Percentiles rank a stretch among this genome's conserved stretches.
phyloP scores from a whole-genome alignment of 306 rosid species.

The Pyrus communis region DNA sequence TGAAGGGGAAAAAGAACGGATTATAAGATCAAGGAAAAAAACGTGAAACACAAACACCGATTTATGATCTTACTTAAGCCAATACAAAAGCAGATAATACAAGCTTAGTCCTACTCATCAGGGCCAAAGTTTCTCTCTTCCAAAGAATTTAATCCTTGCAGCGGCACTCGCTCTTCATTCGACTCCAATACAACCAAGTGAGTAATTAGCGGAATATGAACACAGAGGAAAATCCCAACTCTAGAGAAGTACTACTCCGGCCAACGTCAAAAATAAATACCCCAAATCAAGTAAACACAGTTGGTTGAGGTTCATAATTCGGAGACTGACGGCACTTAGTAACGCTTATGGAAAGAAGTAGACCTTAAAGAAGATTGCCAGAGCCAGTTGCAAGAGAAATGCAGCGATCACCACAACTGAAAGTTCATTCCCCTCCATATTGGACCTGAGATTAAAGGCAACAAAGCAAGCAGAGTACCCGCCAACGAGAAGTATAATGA shows the following conservation, averaged over 20 bases:
- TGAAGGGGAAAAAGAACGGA: not conserved
- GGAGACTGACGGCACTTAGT: not conserved
- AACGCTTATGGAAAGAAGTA: slow-evolving; percentile 82
- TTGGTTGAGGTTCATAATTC: slow-evolving; percentile 1
- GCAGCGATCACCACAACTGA: slow-evolving; percentile 56
- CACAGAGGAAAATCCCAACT: not conserved
- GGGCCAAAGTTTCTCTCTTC: not conserved
- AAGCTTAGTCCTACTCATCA: not conserved
- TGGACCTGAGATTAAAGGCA: slow-evolving; percentile 61
- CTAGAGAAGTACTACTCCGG: not conserved
- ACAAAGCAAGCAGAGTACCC: slow-evolving; percentile 86
- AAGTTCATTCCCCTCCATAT: slow-evolving; percentile 46
- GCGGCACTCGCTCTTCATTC: not conserved
- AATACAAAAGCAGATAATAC: not conserved
- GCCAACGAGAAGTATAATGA: slow-evolving; percentile 57
- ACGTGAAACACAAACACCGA: not conserved
- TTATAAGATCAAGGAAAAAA: not conserved
- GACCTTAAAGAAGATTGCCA: slow-evolving; percentile 90
- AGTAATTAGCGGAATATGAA: not conserved
- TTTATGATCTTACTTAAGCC: not conserved
- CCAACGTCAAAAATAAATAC: not conserved
- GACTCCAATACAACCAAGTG: not conserved
- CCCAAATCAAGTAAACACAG: slow-evolving; percentile 7
- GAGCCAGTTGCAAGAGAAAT: slow-evolving; percentile 71
- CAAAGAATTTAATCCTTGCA: not conserved